These are phyloP conservation scores for Aureobasidium sp. DNA, from an alignment of 2,329 filamentous ascomycete genomes.

Conservation along the genomic window DNA sequence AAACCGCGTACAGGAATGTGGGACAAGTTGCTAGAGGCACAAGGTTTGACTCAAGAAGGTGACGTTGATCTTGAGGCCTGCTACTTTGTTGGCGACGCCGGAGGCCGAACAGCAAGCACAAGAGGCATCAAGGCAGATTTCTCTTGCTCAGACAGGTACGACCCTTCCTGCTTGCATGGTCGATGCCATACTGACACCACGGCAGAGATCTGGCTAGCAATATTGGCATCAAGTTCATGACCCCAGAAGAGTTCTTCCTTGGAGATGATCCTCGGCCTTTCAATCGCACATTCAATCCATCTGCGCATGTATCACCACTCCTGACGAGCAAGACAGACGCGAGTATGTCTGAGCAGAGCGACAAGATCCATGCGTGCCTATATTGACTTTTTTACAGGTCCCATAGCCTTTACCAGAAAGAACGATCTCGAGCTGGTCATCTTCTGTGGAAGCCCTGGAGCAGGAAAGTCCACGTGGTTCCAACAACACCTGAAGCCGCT, in stretches of 20 bases:
- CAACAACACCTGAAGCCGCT: conserved; percentile 68
- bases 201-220: conserved; percentile 78
- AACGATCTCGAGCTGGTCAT: conserved; percentile 67
- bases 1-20: conserved; percentile 91
- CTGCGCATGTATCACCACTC: conserved; percentile 39
- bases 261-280: conserved; percentile 58
- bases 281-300: conserved; percentile 62
- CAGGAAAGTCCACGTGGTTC: conserved; percentile 89
- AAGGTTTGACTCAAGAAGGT: conserved; percentile 35
- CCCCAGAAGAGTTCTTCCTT: conserved; percentile 89
- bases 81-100: conserved; percentile 86
- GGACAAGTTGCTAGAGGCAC: conserved; percentile 53
- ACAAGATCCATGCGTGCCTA: conserved; percentile 14
- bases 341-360: conserved; percentile 24
- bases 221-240: conserved; percentile 68
- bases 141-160: conserved; percentile 51
- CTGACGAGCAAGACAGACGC: conserved; percentile 25
- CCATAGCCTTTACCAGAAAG: conserved; percentile 46
- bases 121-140: conserved; percentile 45
- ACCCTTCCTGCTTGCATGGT: background rate
- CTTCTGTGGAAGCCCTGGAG: conserved; percentile 80
- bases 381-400: conserved; percentile 17
- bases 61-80: conserved; percentile 63
- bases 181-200: background rate
- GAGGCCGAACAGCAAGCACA: conserved; percentile 39